phyloP scores from a whole-genome alignment of 2,329 filamentous ascomycete genomes.

The Neurospora crassa region DNA sequence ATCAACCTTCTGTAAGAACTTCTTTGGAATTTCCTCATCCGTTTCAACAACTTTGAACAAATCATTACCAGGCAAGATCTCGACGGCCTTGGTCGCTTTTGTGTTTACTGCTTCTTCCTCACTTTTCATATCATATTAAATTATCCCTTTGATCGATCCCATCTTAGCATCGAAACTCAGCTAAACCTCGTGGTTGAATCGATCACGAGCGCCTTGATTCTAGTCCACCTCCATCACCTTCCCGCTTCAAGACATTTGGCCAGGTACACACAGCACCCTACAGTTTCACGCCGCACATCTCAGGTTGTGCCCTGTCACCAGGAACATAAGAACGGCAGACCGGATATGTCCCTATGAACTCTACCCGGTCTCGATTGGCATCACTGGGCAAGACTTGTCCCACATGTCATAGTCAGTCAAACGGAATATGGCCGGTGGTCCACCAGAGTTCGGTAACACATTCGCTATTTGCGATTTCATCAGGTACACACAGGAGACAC shows the following conservation, averaged over 20 bases:
- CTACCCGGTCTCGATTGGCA: neutral
- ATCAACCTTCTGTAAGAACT: neutral
- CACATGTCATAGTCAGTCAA: neutral
- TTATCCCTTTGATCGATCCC: neutral
- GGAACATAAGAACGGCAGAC: neutral
- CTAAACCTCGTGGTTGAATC: neutral
- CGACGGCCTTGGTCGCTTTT: neutral
- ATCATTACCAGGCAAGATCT: neutral
- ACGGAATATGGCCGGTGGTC: neutral
- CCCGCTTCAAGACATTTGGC: neutral
- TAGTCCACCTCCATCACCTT: neutral
- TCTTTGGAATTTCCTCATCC: neutral
- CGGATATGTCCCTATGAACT: neutral
- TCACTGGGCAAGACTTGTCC: neutral
- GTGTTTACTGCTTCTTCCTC: neutral
- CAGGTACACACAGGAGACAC: neutral
- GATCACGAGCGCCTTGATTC: neutral
- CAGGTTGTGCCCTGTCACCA: neutral
- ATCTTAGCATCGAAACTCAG: neutral
- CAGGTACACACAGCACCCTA: neutral
- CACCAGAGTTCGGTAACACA: neutral
- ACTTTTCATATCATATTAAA: neutral
- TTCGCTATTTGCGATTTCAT: neutral
- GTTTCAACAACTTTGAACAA: neutral
- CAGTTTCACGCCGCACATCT: neutral